Percentiles rank a stretch among this genome's conserved stretches.
These are phyloP conservation scores for Lathyrus oleraceus DNA, from an alignment of 306 rosid species.

Conservation along the genomic window DNA sequence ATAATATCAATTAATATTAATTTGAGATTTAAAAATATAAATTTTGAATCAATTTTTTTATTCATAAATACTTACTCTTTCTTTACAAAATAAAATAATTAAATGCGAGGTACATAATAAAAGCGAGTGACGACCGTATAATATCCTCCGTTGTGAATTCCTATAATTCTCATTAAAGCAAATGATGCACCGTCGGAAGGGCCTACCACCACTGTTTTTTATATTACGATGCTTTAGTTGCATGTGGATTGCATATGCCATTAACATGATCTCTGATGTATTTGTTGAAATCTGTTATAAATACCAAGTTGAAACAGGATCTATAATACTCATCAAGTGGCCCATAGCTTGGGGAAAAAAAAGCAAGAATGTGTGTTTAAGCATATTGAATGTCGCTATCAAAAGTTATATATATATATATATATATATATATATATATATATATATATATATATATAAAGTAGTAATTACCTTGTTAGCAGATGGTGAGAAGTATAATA, in stretches of 20 bases:
- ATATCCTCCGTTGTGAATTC: neutral
- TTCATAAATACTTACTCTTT: no score
- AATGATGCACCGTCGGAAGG: neutral
- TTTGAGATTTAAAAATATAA: no score
- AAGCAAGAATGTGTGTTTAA: neutral
- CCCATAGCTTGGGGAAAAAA: constrained; percentile 1
- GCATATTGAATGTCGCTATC: neutral
- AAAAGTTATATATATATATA: no score
- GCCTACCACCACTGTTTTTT: neutral
- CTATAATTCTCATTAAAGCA: neutral
- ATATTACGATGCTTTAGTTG: neutral
- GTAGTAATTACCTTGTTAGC: no score
- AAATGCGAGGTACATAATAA: no score
- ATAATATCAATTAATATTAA: no score
- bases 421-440: no score
- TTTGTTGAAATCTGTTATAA: constrained; percentile 18
- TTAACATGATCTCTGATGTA: constrained; percentile 17
- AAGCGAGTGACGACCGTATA: no score
- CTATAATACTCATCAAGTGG: constrained; percentile 5
- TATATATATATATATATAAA: no score
- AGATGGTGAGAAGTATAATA: no score
- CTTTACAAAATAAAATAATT: no score
- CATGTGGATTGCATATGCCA: constrained; percentile 41
- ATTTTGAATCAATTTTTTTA: no score
- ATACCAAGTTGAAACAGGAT: neutral